Base-by-base conservation (phyloP, 2,329 filamentous ascomycete species). In the Xylogone sp. region DNA sequence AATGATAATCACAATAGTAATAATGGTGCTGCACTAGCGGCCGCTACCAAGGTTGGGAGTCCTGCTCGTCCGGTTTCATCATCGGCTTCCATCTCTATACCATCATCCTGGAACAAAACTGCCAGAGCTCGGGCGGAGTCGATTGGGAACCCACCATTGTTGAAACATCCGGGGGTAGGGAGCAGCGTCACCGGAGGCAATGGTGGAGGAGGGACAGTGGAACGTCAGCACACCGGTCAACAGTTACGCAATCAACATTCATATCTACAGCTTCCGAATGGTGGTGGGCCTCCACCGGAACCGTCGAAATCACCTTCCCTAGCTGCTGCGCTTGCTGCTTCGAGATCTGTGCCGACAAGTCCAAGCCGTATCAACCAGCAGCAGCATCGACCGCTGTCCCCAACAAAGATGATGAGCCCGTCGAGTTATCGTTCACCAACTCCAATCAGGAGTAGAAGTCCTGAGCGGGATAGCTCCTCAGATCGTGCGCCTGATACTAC, bases 321-420 rank as follows among this genome's bases (percentile, higher is more conserved):
- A 54, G 83, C 83, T 12, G 82, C 82, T 12, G 81, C 75, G 24
- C 68, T 84, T 21, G 83, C 82, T 2, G 84, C 83, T 19, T 84
- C 82, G 50, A 74, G 84, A 63, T 79, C 81, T 16, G 76, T 73
- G 21, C 81, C 81, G 56, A 71, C 77, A 3, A 77, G 67, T 52
- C 74, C 71, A 21, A 75, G 72, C 51, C 69, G 72, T 24, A 65
- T 63, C 2, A 58, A 59, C 2, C 61, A 62, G 24, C 58, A 57
- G 27, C 50, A 48, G 13, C 24, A 27, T 27, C 24, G 10, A 27
- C 34, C 34, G 13, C 24, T 21, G 10, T 43, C 49, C 22, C 34
- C 53, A 31, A 21, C 50, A 27, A 48, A 47, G 18, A 22, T 44
- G 43, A 43, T 46, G 21, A 50, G 31, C 20, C 47, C 44, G 20